phyloP scores from a whole-genome alignment of 805 yeast species.

The Suhomyces pyralidae region DNA sequence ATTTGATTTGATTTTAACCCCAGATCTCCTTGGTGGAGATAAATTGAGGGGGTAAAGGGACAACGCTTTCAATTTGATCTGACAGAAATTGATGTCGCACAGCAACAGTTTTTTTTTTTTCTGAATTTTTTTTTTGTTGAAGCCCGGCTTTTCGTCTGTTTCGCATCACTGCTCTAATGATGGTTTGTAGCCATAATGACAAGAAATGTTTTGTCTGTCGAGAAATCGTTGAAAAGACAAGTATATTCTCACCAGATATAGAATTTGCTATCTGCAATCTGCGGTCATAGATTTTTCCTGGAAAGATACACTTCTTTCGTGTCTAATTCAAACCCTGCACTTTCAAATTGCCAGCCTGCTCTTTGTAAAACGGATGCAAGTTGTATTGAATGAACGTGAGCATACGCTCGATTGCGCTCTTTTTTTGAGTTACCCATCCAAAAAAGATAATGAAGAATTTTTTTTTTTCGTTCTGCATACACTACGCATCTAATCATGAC shows the following conservation, averaged over 20 bases:
- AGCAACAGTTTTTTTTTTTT: background rate
- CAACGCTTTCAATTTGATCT: background rate
- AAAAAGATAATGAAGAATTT: background rate
- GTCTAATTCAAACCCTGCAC: background rate
- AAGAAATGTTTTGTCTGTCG: background rate
- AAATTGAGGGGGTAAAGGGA: background rate
- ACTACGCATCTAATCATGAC: background rate
- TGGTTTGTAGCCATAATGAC: background rate
- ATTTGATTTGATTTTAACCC: background rate
- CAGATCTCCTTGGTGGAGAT: background rate
- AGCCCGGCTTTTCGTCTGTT: background rate
- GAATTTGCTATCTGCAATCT: background rate
- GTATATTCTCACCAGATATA: background rate
- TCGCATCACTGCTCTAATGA: background rate
- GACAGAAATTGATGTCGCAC: background rate
- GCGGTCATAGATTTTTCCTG: background rate
- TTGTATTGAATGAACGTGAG: background rate
- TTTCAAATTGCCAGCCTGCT: background rate
- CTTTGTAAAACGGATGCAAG: background rate
- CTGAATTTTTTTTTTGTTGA: background rate
- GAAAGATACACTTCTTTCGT: background rate
- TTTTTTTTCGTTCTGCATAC: background rate
- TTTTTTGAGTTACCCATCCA: background rate
- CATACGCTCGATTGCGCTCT: background rate
- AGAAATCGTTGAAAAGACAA: background rate